These are phyloP conservation scores for Jackrogersella multiformis DNA, from an alignment of 495 filamentous ascomycete genomes.

Conservation along the genomic window DNA sequence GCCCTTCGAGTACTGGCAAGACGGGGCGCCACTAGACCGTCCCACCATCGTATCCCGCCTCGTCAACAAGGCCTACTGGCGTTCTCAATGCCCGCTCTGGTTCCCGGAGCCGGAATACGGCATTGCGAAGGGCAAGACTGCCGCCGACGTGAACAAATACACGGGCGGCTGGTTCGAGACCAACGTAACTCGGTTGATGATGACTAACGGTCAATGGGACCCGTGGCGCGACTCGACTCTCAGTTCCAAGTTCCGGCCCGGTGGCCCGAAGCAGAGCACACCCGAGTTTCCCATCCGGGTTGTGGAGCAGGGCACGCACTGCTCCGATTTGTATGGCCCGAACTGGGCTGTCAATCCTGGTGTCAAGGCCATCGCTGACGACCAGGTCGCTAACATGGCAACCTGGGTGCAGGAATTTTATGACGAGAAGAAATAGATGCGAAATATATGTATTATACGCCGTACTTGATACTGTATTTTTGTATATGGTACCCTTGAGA, in stretches of 20 bases:
- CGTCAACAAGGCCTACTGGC: slow-evolving; percentile 65
- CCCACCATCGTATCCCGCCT: slow-evolving; percentile 65
- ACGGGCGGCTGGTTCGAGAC: slow-evolving; percentile 68
- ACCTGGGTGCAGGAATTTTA: slow-evolving; percentile 56
- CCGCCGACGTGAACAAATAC: slow-evolving; percentile 64
- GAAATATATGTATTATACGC: slow-evolving; percentile 10
- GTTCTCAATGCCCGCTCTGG: slow-evolving; percentile 65
- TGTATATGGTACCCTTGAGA: not conserved
- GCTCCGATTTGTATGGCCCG: slow-evolving; percentile 55
- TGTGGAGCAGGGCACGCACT: slow-evolving; percentile 52
- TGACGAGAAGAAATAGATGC: slow-evolving; percentile 44
- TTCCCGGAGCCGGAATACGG: slow-evolving; percentile 67
- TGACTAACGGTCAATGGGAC: slow-evolving; percentile 65
- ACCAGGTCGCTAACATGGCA: slow-evolving; percentile 49
- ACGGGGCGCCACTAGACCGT: slow-evolving; percentile 57
- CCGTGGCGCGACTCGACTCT: slow-evolving; percentile 56
- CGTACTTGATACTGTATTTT: not conserved
- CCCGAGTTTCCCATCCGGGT: slow-evolving; percentile 47
- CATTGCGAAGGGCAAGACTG: slow-evolving; percentile 60
- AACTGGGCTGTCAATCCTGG: slow-evolving; percentile 59
- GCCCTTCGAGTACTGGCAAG: slow-evolving; percentile 68
- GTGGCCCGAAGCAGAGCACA: slow-evolving; percentile 50
- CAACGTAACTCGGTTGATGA: slow-evolving; percentile 66
- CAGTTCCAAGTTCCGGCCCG: slow-evolving; percentile 51
- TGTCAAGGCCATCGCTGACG: slow-evolving; percentile 45